phyloP scores from a whole-genome alignment of 345 rosid genomes.

The Bretschneidera sinensis region DNA sequence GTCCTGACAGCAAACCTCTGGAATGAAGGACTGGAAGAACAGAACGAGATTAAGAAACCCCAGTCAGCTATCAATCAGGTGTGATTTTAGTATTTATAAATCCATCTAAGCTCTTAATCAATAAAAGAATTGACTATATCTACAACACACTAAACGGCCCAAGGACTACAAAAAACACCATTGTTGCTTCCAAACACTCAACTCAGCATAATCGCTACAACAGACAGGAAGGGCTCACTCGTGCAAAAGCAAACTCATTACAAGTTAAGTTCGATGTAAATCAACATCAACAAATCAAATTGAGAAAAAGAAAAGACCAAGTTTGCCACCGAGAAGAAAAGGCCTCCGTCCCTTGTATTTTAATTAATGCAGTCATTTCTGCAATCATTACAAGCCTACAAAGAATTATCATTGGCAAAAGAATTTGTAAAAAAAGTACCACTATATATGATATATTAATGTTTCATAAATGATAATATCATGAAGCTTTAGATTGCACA shows the following conservation, averaged over 20 bases:
- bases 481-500: not conserved
- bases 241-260: too few species aligned
- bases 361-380: slow-evolving; percentile 19
- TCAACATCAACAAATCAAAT: not conserved
- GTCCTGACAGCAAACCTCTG: slow-evolving; percentile 93
- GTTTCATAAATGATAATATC: not conserved
- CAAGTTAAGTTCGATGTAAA: too few species aligned
- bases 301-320: too few species aligned
- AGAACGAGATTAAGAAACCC: not conserved
- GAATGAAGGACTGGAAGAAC: slow-evolving; percentile 53
- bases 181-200: too few species aligned
- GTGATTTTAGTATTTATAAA: too few species aligned
- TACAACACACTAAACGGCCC: too few species aligned
- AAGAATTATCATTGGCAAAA: slow-evolving; percentile 33
- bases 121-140: not conserved
- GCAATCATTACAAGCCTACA: slow-evolving; percentile 41
- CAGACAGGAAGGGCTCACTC: too few species aligned
- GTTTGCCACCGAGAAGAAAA: not conserved
- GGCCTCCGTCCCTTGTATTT: slow-evolving; percentile 25
- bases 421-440: too few species aligned
- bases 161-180: too few species aligned
- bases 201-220: too few species aligned
- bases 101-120: not conserved
- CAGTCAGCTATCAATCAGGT: not conserved
- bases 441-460: not conserved